Evolutionary conservation across 768 basidiomycete species (phyloP).

Genomic region (Naganishia antarctica): DNA sequence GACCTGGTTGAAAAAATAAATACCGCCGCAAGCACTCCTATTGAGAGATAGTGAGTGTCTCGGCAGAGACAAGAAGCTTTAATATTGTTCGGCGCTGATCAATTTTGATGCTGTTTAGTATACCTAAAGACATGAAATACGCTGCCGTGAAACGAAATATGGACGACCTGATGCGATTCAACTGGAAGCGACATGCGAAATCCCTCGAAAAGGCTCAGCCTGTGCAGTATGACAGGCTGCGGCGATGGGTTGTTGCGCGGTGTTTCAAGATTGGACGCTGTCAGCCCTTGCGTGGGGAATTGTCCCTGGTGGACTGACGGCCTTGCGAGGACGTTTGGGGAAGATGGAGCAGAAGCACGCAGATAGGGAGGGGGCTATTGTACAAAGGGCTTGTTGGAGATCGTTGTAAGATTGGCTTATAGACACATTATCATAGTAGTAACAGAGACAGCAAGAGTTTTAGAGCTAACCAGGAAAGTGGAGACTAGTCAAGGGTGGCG

Average conservation of each 20-base stretch:
- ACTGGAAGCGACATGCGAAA: conserved; percentile 15
- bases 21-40: conserved; percentile 35
- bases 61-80: too few relatives aligned
- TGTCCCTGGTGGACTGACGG: not conserved
- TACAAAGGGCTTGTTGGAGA: too few relatives aligned
- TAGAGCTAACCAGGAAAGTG: too few relatives aligned
- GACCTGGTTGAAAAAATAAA: conserved; percentile 34
- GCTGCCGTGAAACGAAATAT: conserved; percentile 17
- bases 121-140: conserved; percentile 42
- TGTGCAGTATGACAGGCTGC: not conserved
- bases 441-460: too few relatives aligned
- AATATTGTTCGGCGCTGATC: too few relatives aligned
- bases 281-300: conserved; percentile 11
- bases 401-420: too few relatives aligned
- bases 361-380: too few relatives aligned
- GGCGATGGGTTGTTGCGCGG: conserved; percentile 22
- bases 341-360: too few relatives aligned
- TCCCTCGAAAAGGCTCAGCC: not conserved
- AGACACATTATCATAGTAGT: too few relatives aligned
- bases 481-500: too few relatives aligned
- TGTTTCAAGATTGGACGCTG: conserved; percentile 29
- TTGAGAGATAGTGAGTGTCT: conserved; percentile 42
- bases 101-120: too few relatives aligned
- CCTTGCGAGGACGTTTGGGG: too few relatives aligned
- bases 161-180: conserved; percentile 25